Conservation (phyloP, 2,329 filamentous ascomycete species). For the Aspergillus vadensis region DNA sequence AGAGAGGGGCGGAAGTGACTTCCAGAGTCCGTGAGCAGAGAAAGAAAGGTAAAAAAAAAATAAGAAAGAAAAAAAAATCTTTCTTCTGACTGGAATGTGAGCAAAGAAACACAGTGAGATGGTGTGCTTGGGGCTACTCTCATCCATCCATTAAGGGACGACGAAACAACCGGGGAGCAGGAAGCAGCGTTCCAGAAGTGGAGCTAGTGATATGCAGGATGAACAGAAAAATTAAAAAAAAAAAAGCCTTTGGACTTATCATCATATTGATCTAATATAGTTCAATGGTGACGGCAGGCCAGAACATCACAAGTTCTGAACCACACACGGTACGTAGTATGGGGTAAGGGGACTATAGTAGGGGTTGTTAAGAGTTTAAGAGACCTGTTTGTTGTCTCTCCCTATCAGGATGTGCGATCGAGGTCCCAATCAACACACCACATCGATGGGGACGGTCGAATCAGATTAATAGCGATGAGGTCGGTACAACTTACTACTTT, state of each 20-base stretch:
- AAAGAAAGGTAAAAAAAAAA: not conserved
- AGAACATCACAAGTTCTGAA: conserved; percentile 4
- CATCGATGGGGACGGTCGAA: not conserved
- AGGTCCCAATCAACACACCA: conserved; percentile 1
- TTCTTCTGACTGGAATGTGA: conserved; percentile 3
- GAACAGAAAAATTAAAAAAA: not conserved
- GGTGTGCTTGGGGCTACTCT: not conserved
- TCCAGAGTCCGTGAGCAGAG: not conserved
- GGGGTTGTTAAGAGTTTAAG: not conserved
- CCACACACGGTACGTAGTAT: not conserved
- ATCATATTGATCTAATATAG: conserved; percentile 12
- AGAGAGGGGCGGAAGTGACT: too few relatives aligned
- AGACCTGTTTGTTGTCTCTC: not conserved
- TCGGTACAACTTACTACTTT: not conserved
- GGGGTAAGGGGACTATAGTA: conserved; percentile 8
- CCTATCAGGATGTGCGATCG: conserved; percentile 7
- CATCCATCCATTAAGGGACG: conserved; percentile 7
- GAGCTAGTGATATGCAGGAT: conserved; percentile 21
- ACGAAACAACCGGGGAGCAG: not conserved
- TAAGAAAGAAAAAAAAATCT: not conserved
- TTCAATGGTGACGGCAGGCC: conserved; percentile 14
- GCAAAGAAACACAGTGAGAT: not conserved
- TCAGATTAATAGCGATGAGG: not conserved
- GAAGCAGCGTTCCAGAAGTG: conserved; percentile 15
- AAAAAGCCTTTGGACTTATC: conserved; percentile 18